phyloP scores from a whole-genome alignment of 2,329 filamentous ascomycete genomes.

The Fusarium staphyleae region DNA sequence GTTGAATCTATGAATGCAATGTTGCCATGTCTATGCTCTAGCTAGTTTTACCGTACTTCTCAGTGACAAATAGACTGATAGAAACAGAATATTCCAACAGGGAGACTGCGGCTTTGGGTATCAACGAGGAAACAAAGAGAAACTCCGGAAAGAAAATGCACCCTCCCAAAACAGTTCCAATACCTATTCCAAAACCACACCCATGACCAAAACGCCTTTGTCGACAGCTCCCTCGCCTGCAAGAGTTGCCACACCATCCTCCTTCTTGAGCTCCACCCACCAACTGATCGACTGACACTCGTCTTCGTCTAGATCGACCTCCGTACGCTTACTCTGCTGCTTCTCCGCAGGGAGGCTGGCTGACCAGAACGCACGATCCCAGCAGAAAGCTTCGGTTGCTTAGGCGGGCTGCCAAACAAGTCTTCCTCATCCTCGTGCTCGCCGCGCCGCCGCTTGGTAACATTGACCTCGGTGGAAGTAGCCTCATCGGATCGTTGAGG shows the following conservation, averaged over 20 bases:
- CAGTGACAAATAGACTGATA: background rate
- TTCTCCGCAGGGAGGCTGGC: constrained; percentile 16
- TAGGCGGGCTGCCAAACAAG: constrained; percentile 8
- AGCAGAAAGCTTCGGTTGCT: background rate
- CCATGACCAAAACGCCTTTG: constrained; percentile 12
- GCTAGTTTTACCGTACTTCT: background rate
- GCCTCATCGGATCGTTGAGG: background rate
- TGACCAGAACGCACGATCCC: background rate
- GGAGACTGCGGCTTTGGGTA: background rate
- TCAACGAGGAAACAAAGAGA: constrained; percentile 2
- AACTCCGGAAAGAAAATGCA: background rate
- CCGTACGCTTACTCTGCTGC: constrained; percentile 7
- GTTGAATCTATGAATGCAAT: constrained; percentile 17
- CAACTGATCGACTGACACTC: background rate
- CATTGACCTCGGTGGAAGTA: background rate
- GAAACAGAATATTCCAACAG: background rate
- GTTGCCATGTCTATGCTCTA: constrained; percentile 1
- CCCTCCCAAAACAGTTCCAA: background rate
- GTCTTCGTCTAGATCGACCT: constrained; percentile 10
- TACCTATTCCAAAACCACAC: background rate
- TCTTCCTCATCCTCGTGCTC: constrained; percentile 1
- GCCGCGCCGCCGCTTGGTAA: constrained; percentile 5
- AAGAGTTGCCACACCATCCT: constrained; percentile 1
- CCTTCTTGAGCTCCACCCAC: background rate
- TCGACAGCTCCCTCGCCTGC: constrained; percentile 10